Evolutionary conservation across 441 rosid species (phyloP), one percentile per base, ranked within the genome.

Genomic region (Francoa sonchifolia): DNA sequence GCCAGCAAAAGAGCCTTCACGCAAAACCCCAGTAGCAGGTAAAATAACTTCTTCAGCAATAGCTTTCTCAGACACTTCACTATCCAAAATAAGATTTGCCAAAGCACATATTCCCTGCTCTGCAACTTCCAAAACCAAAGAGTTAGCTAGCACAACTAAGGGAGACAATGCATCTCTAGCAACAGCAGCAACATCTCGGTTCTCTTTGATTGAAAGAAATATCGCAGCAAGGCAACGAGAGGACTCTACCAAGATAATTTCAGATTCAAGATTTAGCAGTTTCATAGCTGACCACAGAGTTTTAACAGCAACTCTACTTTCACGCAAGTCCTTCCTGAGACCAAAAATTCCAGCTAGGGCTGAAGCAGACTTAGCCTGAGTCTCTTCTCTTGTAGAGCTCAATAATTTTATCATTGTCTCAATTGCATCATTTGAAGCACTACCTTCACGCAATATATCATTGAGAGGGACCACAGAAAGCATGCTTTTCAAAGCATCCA

Each of bases 371-470:
- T 82, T 82, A 22, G 97, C 94, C 71, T 82, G 97, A 44, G 99
- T 84, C 66, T 88, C 96, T 65, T 85, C 96, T 54, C 78, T 88
- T 12, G 66, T 65, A 30, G 93, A 88, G 66, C 82, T 74, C 76
- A 88, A 48, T 60, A 88, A 62, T 65, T 76, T 88, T 48, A 93
- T 73, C 77, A 88, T 79, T 30, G 95, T 88, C 76, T 84, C 96
- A 48, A 88, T 69, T 21, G 99, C 99, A 70, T 93, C 97, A 71
- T 84, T 88, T 48, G 99, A 82, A 59, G 99, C 96, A 72, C 93
- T 78, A 44, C 99, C 99, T 57, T 93, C 95, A 47, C 88, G 79
- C 35, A 82, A 51, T 63, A 78, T 73, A 61, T 93, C 99, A 50
- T 21, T 67, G 57, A 84, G 67, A 18, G 84, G 68, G 48, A 81